Conservation (phyloP, 176 grass and related monocot genomes). For the Puya raimondii region DNA sequence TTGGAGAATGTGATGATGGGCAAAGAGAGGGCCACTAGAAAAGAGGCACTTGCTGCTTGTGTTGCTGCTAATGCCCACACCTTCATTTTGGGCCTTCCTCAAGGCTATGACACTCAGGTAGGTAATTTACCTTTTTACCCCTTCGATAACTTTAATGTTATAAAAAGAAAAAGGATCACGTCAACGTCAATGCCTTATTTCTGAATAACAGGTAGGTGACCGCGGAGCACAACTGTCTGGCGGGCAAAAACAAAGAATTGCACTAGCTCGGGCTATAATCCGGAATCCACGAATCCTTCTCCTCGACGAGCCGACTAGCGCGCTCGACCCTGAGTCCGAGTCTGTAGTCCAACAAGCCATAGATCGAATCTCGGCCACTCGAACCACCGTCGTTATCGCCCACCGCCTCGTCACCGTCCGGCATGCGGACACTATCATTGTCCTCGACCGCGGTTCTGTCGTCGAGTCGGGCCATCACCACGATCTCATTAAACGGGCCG, state of each 20-base stretch:
- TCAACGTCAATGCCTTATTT: background rate
- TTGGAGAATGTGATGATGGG: conserved; percentile 74
- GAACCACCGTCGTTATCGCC: conserved; percentile 50
- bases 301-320: conserved; percentile 67
- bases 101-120: conserved; percentile 71
- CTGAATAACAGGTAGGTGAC: conserved; percentile 38
- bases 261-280: conserved; percentile 48
- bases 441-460: conserved; percentile 41
- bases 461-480: conserved; percentile 41
- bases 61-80: conserved; percentile 40
- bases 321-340: conserved; percentile 57
- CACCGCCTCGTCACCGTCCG: conserved; percentile 59
- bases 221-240: conserved; percentile 54
- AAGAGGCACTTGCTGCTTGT: conserved; percentile 42
- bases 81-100: conserved; percentile 41
- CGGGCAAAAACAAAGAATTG: conserved; percentile 70
- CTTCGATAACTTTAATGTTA: background rate
- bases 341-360: conserved; percentile 54
- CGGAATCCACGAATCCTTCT: conserved; percentile 51
- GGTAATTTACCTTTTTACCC: background rate
- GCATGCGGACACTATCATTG: conserved; percentile 41
- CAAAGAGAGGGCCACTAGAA: conserved; percentile 33
- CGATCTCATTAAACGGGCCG: conserved; percentile 28
- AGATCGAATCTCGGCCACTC: conserved; percentile 27
- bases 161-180: too few species aligned